These are phyloP conservation scores for Solanum clarkiae DNA, from an alignment of 257 asterid species.

Conservation along the genomic window DNA sequence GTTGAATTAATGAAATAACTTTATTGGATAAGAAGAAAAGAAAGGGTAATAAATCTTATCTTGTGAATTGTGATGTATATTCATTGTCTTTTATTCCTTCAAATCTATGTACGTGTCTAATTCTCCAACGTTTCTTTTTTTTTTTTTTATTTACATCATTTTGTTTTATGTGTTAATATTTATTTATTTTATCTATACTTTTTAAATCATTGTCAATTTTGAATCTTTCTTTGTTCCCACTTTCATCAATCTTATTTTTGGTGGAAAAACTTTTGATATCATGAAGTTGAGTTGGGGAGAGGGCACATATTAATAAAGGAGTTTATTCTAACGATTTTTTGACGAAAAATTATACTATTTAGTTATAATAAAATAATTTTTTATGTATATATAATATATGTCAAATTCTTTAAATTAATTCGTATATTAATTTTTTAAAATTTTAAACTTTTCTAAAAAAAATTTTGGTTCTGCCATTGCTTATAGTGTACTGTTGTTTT, in stretches of 20 bases:
- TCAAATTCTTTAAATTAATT: too few species aligned
- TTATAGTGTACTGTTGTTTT: too few species aligned
- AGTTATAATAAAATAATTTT: too few species aligned
- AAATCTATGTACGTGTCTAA: background rate
- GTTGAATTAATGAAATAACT: background rate
- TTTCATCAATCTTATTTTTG: background rate
- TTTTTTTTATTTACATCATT: background rate
- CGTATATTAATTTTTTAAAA: too few species aligned
- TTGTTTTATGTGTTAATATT: background rate
- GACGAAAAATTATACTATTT: too few species aligned
- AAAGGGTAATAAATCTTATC: background rate
- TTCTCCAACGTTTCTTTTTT: background rate
- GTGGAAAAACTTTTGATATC: background rate
- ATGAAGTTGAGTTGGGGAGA: background rate
- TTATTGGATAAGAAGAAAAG: background rate
- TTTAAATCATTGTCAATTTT: background rate
- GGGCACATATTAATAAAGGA: too few species aligned
- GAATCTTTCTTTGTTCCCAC: background rate
- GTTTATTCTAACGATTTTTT: too few species aligned
- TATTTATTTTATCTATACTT: background rate
- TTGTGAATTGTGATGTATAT: background rate
- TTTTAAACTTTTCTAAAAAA: too few species aligned
- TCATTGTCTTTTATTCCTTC: background rate
- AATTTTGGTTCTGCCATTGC: too few species aligned
- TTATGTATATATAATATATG: too few species aligned